Conservation (phyloP, 2,329 filamentous ascomycete species). For the Colletotrichum noveboracense region DNA sequence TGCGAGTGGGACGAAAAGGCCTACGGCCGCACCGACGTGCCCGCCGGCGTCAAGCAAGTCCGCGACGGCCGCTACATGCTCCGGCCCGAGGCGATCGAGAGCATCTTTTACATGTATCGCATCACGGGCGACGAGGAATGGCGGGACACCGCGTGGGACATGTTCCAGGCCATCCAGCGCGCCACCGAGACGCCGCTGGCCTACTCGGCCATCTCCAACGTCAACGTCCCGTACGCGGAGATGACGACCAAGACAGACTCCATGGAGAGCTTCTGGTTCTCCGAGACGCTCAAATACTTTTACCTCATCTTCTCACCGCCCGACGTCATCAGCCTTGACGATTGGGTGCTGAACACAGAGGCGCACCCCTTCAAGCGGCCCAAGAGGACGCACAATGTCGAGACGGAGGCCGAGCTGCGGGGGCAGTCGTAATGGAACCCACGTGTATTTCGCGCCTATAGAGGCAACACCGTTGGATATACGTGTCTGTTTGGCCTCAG, state of each 20-base stretch:
- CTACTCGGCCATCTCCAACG: slow-evolving; percentile 42
- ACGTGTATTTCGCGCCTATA: background rate
- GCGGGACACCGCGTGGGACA: slow-evolving; percentile 51
- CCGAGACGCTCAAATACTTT: slow-evolving; percentile 81
- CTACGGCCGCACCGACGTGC: slow-evolving; percentile 33
- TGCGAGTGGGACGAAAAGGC: slow-evolving; percentile 38
- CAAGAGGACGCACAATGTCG: slow-evolving; percentile 7
- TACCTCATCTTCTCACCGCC: slow-evolving; percentile 74
- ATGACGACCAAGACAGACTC: slow-evolving; percentile 22
- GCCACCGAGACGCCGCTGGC: slow-evolving; percentile 49
- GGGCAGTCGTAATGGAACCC: background rate
- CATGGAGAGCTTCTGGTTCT: slow-evolving; percentile 68
- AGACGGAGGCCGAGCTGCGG: slow-evolving; percentile 7
- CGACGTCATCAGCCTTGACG: slow-evolving; percentile 68
- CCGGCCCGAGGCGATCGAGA: slow-evolving; percentile 58
- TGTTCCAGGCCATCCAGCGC: slow-evolving; percentile 49
- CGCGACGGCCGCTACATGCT: slow-evolving; percentile 49
- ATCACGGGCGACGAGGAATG: slow-evolving; percentile 50
- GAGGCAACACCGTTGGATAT: background rate
- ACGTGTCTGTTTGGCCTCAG: background rate
- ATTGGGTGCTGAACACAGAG: slow-evolving; percentile 70
- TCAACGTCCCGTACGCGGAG: slow-evolving; percentile 8
- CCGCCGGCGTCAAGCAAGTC: slow-evolving; percentile 63
- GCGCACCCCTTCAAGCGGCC: slow-evolving; percentile 54
- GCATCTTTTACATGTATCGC: slow-evolving; percentile 56